Conservation (phyloP, 352 stramenopile species). For the Globisporangium cederbergense region DNA sequence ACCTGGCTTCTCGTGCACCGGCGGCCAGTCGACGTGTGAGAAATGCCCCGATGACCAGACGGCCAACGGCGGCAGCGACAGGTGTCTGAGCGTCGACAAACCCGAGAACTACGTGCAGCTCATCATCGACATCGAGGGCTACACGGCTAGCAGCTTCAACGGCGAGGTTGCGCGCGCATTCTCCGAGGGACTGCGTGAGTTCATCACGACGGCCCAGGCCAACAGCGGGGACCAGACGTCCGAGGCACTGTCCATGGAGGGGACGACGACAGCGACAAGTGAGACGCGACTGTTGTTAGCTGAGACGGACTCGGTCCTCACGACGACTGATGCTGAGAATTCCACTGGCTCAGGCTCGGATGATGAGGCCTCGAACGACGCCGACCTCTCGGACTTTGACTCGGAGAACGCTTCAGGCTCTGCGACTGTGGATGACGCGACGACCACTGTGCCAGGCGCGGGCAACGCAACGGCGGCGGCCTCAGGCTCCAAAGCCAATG, state of each 20-base stretch:
- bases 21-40: slow-evolving; percentile 28
- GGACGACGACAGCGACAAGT: not conserved
- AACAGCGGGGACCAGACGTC: slow-evolving; percentile 6
- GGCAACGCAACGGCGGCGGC: not conserved
- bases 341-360: not conserved
- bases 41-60: slow-evolving; percentile 23
- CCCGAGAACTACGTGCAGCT: slow-evolving; percentile 34
- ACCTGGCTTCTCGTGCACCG: slow-evolving; percentile 25
- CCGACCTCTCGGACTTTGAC: not conserved
- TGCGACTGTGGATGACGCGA: not conserved
- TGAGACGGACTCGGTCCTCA: not conserved
- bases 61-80: slow-evolving; percentile 27
- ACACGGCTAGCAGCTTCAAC: slow-evolving; percentile 46
- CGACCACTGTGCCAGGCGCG: not conserved
- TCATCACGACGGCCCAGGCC: slow-evolving; percentile 23
- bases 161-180: slow-evolving; percentile 28
- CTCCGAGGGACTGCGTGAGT: slow-evolving; percentile 28
- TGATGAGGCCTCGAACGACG: not conserved
- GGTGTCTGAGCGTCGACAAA: slow-evolving; percentile 24
- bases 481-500: not conserved
- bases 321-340: not conserved
- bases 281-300: not conserved
- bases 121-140: slow-evolving; percentile 39
- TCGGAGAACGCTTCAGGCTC: not conserved
- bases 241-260: not conserved